Evolutionary conservation across 768 basidiomycete genomes (phyloP).

Genomic region (Mrakia gelida): DNA sequence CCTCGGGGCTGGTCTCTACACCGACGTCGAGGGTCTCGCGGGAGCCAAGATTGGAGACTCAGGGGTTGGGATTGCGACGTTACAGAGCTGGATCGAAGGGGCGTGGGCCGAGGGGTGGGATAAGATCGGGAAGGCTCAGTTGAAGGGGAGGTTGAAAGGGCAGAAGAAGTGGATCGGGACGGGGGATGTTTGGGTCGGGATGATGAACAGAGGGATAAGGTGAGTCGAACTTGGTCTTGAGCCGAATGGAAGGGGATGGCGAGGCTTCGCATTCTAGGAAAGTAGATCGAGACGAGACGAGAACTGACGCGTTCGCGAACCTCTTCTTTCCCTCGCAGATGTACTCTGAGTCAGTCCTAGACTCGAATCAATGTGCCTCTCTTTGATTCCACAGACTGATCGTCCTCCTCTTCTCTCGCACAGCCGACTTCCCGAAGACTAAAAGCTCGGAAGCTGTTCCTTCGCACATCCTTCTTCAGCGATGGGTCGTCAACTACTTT

Average conservation of each 20-base stretch:
- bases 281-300: neutral
- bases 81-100: constrained; percentile 29
- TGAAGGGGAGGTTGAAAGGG: constrained; percentile 18
- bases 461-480: constrained; percentile 18
- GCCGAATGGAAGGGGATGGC: neutral
- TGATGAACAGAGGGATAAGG: constrained; percentile 20
- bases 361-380: no score
- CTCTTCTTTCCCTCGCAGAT: neutral
- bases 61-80: constrained; percentile 13
- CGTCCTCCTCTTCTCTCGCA: neutral
- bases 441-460: neutral
- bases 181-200: constrained; percentile 28
- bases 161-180: constrained; percentile 29
- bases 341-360: no score
- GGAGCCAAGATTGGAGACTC: neutral
- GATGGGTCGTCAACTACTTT: constrained; percentile 31
- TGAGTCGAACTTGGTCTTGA: neutral
- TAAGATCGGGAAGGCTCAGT: constrained; percentile 15
- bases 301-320: neutral
- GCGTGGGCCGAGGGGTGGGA: constrained; percentile 27
- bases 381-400: neutral
- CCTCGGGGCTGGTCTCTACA: neutral
- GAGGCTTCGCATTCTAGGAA: neutral
- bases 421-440: constrained; percentile 28
- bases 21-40: neutral